A percentile compares a stretch with the other conserved stretches of the same genome.
Evolutionary conservation across 306 rosid species (phyloP).

Genomic region (Bauhinia variegata): DNA sequence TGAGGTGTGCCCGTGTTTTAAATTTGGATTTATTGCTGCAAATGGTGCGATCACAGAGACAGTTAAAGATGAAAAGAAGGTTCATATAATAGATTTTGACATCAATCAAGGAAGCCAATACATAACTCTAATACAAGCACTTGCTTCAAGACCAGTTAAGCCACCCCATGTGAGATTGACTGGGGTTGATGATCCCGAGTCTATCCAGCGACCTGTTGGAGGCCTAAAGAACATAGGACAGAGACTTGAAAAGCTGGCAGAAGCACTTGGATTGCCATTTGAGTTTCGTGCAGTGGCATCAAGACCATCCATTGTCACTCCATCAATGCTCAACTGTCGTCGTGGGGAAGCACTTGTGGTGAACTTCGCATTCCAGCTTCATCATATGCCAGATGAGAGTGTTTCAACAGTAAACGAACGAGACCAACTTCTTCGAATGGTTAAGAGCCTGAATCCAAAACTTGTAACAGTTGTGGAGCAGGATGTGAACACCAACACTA

Average conservation of each 20-base stretch:
- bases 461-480: conserved; percentile 92
- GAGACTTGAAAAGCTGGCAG: conserved; percentile 85
- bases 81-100: conserved; percentile 87
- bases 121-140: conserved; percentile 71
- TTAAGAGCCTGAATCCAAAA: conserved; percentile 85
- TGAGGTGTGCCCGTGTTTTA: conserved; percentile 96
- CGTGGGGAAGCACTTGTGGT: conserved; percentile 86
- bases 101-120: conserved; percentile 93
- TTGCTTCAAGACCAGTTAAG: conserved; percentile 62
- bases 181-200: conserved; percentile 91
- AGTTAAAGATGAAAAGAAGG: conserved; percentile 63
- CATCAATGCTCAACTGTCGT: conserved; percentile 70
- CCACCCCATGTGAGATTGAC: conserved; percentile 74
- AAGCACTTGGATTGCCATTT: conserved; percentile 63
- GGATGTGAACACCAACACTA: conserved; percentile 87
- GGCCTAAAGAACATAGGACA: conserved; percentile 86
- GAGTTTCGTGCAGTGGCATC: conserved; percentile 83
- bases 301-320: conserved; percentile 60
- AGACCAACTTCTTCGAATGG: conserved; percentile 91
- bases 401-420: conserved; percentile 82
- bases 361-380: conserved; percentile 93
- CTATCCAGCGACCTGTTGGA: conserved; percentile 84
- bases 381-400: conserved; percentile 98
- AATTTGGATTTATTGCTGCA: conserved; percentile 89
- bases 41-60: conserved; percentile 84